These are phyloP conservation scores for Chaetomium tenue DNA, from an alignment of 495 filamentous ascomycete genomes.

Conservation along the genomic window DNA sequence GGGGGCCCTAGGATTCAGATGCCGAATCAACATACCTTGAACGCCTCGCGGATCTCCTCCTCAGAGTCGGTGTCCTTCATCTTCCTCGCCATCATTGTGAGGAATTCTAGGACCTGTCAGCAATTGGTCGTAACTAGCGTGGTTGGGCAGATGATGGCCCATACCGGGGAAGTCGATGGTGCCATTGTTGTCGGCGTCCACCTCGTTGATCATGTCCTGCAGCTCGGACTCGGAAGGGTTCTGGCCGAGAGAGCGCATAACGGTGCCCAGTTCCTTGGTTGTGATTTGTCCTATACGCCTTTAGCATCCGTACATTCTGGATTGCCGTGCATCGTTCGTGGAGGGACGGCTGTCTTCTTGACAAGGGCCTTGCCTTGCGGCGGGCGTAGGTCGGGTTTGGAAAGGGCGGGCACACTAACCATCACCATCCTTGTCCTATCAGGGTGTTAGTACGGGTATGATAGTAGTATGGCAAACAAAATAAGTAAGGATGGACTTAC, in stretches of 20 bases:
- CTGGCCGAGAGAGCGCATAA: conserved; percentile 99
- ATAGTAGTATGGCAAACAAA: not conserved
- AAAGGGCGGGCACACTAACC: conserved; percentile 61
- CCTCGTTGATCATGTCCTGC: conserved; percentile 99
- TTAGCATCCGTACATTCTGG: conserved; percentile 25
- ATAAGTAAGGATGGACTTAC: conserved; percentile 59
- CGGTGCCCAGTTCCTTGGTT: conserved; percentile 97
- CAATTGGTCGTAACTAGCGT: conserved; percentile 16
- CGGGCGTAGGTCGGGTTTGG: conserved; percentile 7
- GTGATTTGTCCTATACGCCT: conserved; percentile 84
- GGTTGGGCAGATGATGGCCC: conserved; percentile 14
- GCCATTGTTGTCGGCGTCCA: conserved; percentile 99
- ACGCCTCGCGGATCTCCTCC: conserved; percentile 93
- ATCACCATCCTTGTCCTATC: conserved; percentile 99
- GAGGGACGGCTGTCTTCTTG: not conserved
- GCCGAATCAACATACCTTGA: conserved; percentile 41
- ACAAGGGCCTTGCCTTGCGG: conserved; percentile 6
- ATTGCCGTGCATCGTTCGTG: not conserved
- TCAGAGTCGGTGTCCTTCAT: conserved; percentile 99
- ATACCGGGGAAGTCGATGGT: conserved; percentile 98
- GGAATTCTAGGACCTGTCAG: conserved; percentile 69
- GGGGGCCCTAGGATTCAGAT: not conserved
- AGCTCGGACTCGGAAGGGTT: conserved; percentile 98
- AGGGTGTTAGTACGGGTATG: conserved; percentile 14
- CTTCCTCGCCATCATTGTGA: conserved; percentile 99